Percentiles rank a stretch among this genome's conserved stretches.
phyloP scores from a whole-genome alignment of 2,329 filamentous ascomycete genomes.

The Achaetomium macrosporum region DNA sequence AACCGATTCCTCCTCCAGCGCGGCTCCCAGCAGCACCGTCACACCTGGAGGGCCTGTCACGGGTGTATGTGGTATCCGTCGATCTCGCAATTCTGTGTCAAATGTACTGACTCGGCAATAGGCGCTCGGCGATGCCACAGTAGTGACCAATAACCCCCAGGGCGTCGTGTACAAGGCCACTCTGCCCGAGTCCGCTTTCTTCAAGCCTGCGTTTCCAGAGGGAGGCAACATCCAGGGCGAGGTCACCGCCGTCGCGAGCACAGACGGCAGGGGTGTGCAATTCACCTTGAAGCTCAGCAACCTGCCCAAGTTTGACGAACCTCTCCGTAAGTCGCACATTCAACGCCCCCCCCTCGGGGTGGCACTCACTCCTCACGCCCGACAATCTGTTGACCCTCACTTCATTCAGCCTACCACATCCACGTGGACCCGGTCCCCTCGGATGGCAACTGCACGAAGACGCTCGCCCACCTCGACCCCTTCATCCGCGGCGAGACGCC shows the following conservation, averaged over 20 bases:
- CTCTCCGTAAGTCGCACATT: constrained; percentile 33
- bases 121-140: constrained; percentile 44
- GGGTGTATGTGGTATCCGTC: constrained; percentile 16
- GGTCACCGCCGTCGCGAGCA: constrained; percentile 26
- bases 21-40: constrained; percentile 5
- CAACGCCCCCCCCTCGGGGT: constrained; percentile 33
- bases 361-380: neutral
- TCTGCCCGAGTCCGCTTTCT: constrained; percentile 50
- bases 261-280: constrained; percentile 28
- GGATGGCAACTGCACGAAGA: constrained; percentile 65
- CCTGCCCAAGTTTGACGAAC: constrained; percentile 29
- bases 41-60: constrained; percentile 11
- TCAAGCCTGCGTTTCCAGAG: constrained; percentile 39
- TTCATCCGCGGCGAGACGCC: constrained; percentile 57
- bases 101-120: constrained; percentile 23
- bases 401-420: constrained; percentile 63
- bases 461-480: constrained; percentile 66
- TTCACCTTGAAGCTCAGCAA: constrained; percentile 30
- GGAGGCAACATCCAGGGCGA: constrained; percentile 46
- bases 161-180: constrained; percentile 49
- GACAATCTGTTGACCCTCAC: constrained; percentile 15
- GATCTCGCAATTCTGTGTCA: too few species aligned
- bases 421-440: constrained; percentile 58
- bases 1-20: constrained; percentile 3
- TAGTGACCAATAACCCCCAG: constrained; percentile 50